Evolutionary conservation across 768 basidiomycete genomes (phyloP), one percentile per base, ranked within the genome.

Genomic region (Cubamyces sp.): DNA sequence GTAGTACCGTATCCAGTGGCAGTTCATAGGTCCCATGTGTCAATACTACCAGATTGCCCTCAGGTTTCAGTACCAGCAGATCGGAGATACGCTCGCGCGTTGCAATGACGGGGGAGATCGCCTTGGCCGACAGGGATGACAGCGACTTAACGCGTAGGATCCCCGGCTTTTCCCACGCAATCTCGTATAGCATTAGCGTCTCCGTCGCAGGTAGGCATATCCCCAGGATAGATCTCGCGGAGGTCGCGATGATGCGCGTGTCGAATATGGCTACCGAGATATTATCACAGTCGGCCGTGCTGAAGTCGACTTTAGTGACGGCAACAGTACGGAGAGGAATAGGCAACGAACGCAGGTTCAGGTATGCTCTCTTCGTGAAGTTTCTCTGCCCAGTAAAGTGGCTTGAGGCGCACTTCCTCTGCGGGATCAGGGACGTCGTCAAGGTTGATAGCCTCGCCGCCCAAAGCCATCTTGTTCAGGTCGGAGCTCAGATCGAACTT

Each of bases 371-470:
- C 79, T 15, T 81, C 77, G 55, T 79, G 73, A 16, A 93, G 64
- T 53, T 75, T 79, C 66, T 92, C 85, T 74, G 88, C 83, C 91
- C 91, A 93, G 69, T 85, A 89, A 0, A 85, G 79, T 1, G 88
- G 82, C 54, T 84, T 85, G 85, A 91, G 87, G 61, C 66, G 62
- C 15, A 42, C 60, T 28, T 63, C 57, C 30, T 68, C 68, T 1
- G 70, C 66, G 15, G 68, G 57, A 23, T 68, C 65, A 5, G 58
- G 57, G 5, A 60, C 63, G 12, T 63, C 62, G 37, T 68, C 71
- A 11, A 60, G 50, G 28, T 55, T 57, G 14, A 54, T 51, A 4
- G 46, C n/a, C 19, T 49, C 58, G 11, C 45, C 40, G 1, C 34
- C 11, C 34, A 57, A 41, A 7, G 45, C 52, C 51, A 47, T 39